Conservation (phyloP, 441 rosid genomes). For the Mallotus japonicus region DNA sequence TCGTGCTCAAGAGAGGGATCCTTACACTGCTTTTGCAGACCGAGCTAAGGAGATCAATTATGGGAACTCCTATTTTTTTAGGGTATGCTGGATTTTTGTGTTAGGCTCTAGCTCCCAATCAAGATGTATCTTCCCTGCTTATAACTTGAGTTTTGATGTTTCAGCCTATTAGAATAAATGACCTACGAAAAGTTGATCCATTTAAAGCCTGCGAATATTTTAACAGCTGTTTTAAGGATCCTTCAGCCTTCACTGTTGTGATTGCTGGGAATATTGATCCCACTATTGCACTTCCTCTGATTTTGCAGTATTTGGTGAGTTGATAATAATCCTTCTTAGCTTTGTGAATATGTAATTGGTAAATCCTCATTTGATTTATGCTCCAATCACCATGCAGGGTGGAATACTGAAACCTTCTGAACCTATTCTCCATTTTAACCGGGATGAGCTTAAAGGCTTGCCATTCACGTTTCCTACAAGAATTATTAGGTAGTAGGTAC, state of each 20-base stretch:
- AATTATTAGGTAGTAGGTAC: conserved; percentile 62
- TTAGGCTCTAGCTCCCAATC: conserved; percentile 11
- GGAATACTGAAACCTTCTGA: conserved; percentile 83
- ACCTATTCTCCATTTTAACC: conserved; percentile 61
- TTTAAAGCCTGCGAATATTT: conserved; percentile 86
- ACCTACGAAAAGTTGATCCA: conserved; percentile 81
- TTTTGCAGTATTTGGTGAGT: conserved; percentile 85
- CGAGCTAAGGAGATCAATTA: conserved; percentile 90
- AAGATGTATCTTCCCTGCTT: conserved; percentile 18
- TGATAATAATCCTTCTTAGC: conserved; percentile 16
- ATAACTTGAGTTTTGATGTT: conserved; percentile 27
- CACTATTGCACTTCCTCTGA: conserved; percentile 63
- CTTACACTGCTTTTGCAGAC: conserved; percentile 83
- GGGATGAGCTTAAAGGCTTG: conserved; percentile 84
- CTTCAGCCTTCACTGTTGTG: conserved; percentile 85
- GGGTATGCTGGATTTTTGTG: conserved; percentile 48
- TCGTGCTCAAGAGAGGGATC: conserved; percentile 94
- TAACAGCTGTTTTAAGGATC: conserved; percentile 84
- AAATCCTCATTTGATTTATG: conserved; percentile 20
- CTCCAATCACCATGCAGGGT: conserved; percentile 49
- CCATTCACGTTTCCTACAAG: conserved; percentile 77
- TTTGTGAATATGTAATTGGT: conserved; percentile 12
- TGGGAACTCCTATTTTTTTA: conserved; percentile 87
- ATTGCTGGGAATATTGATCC: conserved; percentile 90
- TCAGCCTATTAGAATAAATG: conserved; percentile 81